Base-by-base conservation (phyloP, 2,329 filamentous ascomycete species). In the Exophiala bonariae region DNA sequence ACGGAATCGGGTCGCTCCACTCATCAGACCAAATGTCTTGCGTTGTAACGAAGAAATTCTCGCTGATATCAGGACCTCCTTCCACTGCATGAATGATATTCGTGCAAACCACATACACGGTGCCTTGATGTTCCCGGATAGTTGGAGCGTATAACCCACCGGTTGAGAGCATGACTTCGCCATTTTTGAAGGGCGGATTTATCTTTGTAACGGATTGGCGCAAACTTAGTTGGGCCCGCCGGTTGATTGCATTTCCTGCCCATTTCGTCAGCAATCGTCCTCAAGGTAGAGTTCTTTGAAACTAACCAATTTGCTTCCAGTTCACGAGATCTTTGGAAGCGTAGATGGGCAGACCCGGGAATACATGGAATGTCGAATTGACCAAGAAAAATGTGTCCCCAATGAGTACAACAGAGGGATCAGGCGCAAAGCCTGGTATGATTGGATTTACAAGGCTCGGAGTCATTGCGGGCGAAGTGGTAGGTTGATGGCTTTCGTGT, bases 341-440 rank as follows among this genome's bases (percentile, higher is more conserved):
- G 56, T 83, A 82, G 47, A 85, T 79, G 11, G 79, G 77, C n/a
- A 76, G 75, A 3, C 79, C 79, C 0, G 80, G 81, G 50, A 80
- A 83, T 61, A 74, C 80, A 60, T 84, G 80, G 47, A 85, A 84
- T 0, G 78, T 80, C 0, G 80, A 83, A 3, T 79, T 83, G 30
- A 76, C 77, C 20, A 84, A 71, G 61, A 78, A 84, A 59, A 77
- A 84, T 56, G 77, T 73, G 33, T 68, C 55, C 6, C 66, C 66
- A 16, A 78, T 73, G 3, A 76, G 66, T 9, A 78, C 54, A 31
- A 80, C 71, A 1, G 79, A 81, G 0, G 81, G 81, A 53, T 85
- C 81, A 4, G 81, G 79, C 46, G 83, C 82, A 66, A 82, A 83
- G 18, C 81, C 80, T 2, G 72, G 69, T 31, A 83, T 68, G 16